These are phyloP conservation scores for Claviceps digitariae DNA, from an alignment of 2,329 filamentous ascomycete species.

Conservation along the genomic window DNA sequence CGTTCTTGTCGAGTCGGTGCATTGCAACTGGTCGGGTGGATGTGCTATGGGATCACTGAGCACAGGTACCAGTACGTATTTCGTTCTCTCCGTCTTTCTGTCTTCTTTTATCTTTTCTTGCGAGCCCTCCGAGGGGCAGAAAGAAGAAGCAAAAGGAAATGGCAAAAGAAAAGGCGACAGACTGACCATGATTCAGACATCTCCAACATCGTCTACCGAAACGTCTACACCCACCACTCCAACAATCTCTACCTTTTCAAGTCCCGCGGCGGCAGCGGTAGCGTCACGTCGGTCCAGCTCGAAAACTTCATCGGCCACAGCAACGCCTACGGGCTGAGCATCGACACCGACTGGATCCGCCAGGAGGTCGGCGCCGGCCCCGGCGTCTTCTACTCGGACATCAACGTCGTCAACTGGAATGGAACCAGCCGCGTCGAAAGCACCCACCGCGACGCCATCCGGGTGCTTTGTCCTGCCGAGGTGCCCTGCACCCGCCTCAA, in stretches of 20 bases:
- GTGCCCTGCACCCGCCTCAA: not conserved
- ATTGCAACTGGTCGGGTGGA: not conserved
- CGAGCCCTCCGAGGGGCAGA: too few relatives aligned
- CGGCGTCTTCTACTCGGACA: not conserved
- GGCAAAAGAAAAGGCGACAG: not conserved
- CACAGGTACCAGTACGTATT: not conserved
- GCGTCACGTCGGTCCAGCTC: not conserved
- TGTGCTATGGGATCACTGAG: not conserved
- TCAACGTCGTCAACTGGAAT: not conserved
- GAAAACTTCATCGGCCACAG: constrained; percentile 1
- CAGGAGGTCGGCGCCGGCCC: not conserved
- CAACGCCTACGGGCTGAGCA: not conserved
- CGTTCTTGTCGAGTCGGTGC: not conserved
- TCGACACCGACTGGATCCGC: not conserved
- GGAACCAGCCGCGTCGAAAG: not conserved
- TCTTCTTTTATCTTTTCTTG: too few relatives aligned
- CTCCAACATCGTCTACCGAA: not conserved
- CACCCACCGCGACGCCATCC: not conserved
- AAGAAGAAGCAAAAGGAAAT: not conserved
- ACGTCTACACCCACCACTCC: not conserved
- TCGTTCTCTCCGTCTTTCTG: too few relatives aligned
- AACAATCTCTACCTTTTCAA: not conserved
- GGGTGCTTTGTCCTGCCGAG: not conserved
- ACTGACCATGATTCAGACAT: too few relatives aligned
- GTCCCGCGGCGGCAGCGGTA: not conserved